Percentiles rank a stretch among this genome's conserved stretches.
Conservation (phyloP, 306 rosid genomes). For the Crotalaria pallida region DNA sequence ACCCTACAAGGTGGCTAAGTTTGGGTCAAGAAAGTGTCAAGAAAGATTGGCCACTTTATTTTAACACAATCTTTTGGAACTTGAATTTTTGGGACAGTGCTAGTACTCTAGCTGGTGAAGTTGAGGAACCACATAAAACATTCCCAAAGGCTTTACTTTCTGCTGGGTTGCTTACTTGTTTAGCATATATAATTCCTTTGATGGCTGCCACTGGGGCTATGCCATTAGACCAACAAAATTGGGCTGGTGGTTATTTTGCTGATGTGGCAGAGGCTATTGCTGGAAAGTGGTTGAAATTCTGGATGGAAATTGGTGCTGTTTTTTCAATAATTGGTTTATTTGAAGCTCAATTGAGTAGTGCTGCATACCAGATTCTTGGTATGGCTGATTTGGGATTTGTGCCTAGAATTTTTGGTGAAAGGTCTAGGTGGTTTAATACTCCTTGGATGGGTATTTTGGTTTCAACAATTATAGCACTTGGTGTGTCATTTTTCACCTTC, state of each 20-base stretch:
- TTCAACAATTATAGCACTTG: slow-evolving; percentile 46
- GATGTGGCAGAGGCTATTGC: slow-evolving; percentile 49
- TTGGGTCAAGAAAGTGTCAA: slow-evolving; percentile 34
- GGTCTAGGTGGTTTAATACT: slow-evolving; percentile 62
- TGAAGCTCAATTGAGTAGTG: slow-evolving; percentile 75
- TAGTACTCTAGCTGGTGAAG: slow-evolving; percentile 60
- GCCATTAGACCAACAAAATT: slow-evolving; percentile 29
- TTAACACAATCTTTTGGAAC: slow-evolving; percentile 64
- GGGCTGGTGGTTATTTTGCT: slow-evolving; percentile 54
- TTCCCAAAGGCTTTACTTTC: slow-evolving; percentile 52
- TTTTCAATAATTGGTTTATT: slow-evolving; percentile 56
- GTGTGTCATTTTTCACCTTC: slow-evolving; percentile 40
- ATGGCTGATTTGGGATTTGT: slow-evolving; percentile 72
- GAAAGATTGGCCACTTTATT: slow-evolving; percentile 48
- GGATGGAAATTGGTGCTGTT: slow-evolving; percentile 74
- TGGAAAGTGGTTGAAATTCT: slow-evolving; percentile 69
- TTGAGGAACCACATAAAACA: slow-evolving; percentile 44
- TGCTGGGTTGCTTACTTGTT: slow-evolving; percentile 48
- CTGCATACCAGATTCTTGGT: slow-evolving; percentile 70
- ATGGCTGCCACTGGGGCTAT: slow-evolving; percentile 45
- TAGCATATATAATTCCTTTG: slow-evolving; percentile 43
- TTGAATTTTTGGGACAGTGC: slow-evolving; percentile 71
- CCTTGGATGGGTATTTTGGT: slow-evolving; percentile 80
- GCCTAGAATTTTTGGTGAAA: slow-evolving; percentile 44
- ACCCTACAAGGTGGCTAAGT: slow-evolving; percentile 46